Evolutionary conservation across 345 rosid species (phyloP), one percentile per base, ranked within the genome.

Genomic region (Gynandropsis gynandra): DNA sequence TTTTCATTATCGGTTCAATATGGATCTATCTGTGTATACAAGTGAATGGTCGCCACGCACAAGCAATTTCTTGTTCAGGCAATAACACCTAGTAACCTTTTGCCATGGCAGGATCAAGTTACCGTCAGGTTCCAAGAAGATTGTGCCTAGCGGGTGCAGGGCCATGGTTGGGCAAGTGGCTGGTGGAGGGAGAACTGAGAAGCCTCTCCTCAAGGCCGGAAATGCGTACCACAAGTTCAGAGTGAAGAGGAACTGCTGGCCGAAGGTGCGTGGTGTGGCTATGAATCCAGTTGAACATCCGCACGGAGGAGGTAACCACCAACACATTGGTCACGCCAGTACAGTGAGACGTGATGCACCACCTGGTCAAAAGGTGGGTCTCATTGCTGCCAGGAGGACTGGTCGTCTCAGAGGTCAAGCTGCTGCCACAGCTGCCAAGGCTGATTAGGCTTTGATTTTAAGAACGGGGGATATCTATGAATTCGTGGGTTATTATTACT

Each of bases 281-380:
- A 76, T 76, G 81, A 76, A 76, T 40, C 81, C 81, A 4, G 81
- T 76, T 8, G 81, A 76, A 72, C 81, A 76, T 73, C 81, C 81
- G 17, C 81, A 76, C 3, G 81, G 81, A 16, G 81, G 81, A 37
- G 81, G 81, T 70, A 76, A 76, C 72, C 81, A 76, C 47, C 81
- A 76, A 55, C 81, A 76, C 20, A 76, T 76, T 37, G 81, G 81
- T 29, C 81, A 76, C 48, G 78, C 78, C 5, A 76, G 81, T 46
- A 76, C 78, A 0, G 78, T 73, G 27, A 65, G 73, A 47, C 73
- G 81, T 2, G 73, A 73, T 67, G 81, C 78, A n/a, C 78, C 78
- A n/a, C 77, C 81, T 12, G 81, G 81, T 7, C 76, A 76, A 29
- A 76, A 76, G 70, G 81, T 76, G 55, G 88, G 75, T 64, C 72